Percentiles rank a stretch among this genome's conserved stretches.
These are phyloP conservation scores for Amniculicola lignicola DNA, from an alignment of 495 filamentous ascomycete species.

Conservation along the genomic window DNA sequence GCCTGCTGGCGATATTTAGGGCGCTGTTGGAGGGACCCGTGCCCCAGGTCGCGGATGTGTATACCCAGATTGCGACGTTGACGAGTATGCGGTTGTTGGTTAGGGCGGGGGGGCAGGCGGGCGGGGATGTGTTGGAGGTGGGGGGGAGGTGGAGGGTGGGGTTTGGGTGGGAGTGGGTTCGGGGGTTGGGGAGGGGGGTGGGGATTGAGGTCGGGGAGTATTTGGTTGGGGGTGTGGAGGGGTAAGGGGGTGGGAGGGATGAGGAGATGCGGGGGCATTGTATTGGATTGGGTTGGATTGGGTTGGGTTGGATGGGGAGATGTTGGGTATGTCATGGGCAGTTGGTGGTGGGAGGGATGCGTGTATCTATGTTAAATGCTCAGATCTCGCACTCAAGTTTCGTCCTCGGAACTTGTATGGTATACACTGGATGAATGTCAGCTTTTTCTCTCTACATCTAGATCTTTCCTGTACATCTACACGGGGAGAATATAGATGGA, in stretches of 20 bases:
- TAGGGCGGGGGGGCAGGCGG: constrained; percentile 48
- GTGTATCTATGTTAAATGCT: too few relatives aligned
- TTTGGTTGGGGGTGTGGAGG: constrained; percentile 49
- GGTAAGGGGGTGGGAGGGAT: neutral
- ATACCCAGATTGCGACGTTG: constrained; percentile 67
- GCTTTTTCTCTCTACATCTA: too few relatives aligned
- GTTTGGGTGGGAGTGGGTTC: constrained; percentile 70
- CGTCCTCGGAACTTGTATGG: too few relatives aligned
- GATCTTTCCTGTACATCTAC: too few relatives aligned
- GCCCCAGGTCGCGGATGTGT: constrained; percentile 51
- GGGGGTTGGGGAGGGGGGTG: constrained; percentile 62
- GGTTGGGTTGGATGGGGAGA: too few relatives aligned
- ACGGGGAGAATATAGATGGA: too few relatives aligned
- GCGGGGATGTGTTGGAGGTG: constrained; percentile 59
- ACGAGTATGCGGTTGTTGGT: constrained; percentile 73
- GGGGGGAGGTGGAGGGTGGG: constrained; percentile 70
- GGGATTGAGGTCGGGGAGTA: constrained; percentile 71
- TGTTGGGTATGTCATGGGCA: too few relatives aligned
- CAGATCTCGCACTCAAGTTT: too few relatives aligned
- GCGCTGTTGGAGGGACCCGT: constrained; percentile 68
- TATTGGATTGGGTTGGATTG: too few relatives aligned
- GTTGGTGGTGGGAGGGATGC: too few relatives aligned
- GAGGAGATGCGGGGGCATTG: too few relatives aligned
- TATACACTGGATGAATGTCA: too few relatives aligned
- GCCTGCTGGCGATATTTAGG: constrained; percentile 82